Evolutionary conservation across 192 early-diverging fungal species (phyloP), one percentile per base, ranked within the genome.

Genomic region (Fimicolochytrium jonesii): DNA sequence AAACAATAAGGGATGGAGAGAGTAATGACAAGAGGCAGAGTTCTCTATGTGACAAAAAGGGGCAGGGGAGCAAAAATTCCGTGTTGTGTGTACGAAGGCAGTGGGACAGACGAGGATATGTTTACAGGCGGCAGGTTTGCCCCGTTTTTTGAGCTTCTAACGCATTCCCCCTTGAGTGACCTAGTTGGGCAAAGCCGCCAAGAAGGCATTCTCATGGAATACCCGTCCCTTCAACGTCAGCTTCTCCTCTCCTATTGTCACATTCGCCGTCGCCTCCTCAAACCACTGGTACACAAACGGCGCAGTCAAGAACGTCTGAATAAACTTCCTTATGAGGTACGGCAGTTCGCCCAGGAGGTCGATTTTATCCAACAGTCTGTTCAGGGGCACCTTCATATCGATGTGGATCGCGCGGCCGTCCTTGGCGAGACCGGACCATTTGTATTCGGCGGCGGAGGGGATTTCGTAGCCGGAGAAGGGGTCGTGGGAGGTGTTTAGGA

Each of bases 271-370:
- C 2, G 85, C 86, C 31, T 86, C 82, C 51, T 93, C 87, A 51
- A 88, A 84, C 87, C 93, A 94, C 71, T 98, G 92, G 71, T 94
- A 98, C 31, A 93, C 81, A 60, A 87, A 96, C 32, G 95, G 95
- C 58, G 90, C 90, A 20, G 92, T 93, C 29, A 98, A 87, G 60
- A 95, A 86, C 0, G 92, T 88, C 76, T 95, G 90, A 37, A 98
- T 90, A 39, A 95, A 68, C 59, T 89, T 92, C 44, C 89, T 83
- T n/a, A 98, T 48, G 36, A 95, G 73, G 71, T 82, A 98, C 15
- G 95, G 93, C 68, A 98, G 83, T 66, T 93, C 92, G n/a, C 79
- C 71, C 34, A 98, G 73, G 13, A 95, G 81, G 70, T 98, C 93
- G 51, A 98, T 89, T 56, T 91, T 92, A 54, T 90, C 90, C 35